Percentiles rank a stretch among this genome's conserved stretches.
phyloP scores from a whole-genome alignment of 306 rosid genomes.

The Prunus padus region DNA sequence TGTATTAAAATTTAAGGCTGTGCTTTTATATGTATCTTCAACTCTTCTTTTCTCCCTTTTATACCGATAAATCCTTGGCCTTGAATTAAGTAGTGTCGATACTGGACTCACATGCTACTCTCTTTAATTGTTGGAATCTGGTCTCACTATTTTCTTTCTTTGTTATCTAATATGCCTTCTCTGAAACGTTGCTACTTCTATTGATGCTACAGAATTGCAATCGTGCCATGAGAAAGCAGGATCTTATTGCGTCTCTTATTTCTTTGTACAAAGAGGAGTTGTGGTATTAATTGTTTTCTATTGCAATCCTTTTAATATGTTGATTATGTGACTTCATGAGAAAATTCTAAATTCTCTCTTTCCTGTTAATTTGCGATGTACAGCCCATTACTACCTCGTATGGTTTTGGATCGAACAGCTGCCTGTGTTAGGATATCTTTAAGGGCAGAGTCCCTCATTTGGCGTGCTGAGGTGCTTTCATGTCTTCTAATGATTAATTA shows the following conservation, averaged over 20 bases:
- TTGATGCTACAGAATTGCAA: conserved; percentile 50
- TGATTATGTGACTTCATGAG: conserved; percentile 14
- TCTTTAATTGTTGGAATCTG: neutral
- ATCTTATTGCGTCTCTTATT: conserved; percentile 65
- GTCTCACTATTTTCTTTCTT: conserved; percentile 2
- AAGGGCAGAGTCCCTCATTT: conserved; percentile 66
- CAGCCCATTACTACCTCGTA: conserved; percentile 55
- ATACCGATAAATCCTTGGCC: neutral
- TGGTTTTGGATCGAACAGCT: conserved; percentile 56
- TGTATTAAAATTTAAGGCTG: neutral
- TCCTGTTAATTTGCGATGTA: conserved; percentile 27
- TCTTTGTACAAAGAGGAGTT: conserved; percentile 41
- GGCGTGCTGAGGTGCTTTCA: conserved; percentile 81
- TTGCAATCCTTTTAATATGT: neutral
- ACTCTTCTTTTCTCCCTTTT: neutral
- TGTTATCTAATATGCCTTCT: conserved; percentile 27
- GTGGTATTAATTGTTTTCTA: conserved; percentile 42
- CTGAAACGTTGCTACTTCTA: conserved; percentile 31
- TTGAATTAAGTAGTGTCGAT: neutral
- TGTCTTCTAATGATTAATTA: conserved; percentile 23
- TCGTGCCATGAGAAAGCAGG: conserved; percentile 65
- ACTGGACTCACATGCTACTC: neutral
- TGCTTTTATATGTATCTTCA: neutral
- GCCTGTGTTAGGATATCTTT: conserved; percentile 64
- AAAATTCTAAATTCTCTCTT: conserved; percentile 18